Evolutionary conservation across 2,329 filamentous ascomycete species (phyloP).

Genomic region (Teratosphaeriaceae sp.): DNA sequence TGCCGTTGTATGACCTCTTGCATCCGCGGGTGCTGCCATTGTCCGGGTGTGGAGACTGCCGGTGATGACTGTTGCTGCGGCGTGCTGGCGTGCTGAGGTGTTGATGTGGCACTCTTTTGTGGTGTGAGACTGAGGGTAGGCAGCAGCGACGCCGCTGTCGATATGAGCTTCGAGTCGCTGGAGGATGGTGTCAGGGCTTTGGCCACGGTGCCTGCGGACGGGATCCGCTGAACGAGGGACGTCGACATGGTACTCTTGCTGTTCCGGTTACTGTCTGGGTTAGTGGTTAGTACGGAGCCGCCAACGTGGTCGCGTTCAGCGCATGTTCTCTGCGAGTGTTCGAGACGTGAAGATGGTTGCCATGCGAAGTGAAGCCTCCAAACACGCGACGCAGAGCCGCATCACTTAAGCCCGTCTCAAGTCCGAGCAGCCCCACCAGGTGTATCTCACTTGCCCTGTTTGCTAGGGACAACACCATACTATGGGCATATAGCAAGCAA

Average conservation of each 20-base stretch:
- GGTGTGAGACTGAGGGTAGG: slow-evolving; percentile 14
- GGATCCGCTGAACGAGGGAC: slow-evolving; percentile 1
- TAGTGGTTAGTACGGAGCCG: slow-evolving; percentile 4
- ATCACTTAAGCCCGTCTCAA: not conserved
- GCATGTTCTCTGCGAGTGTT: not conserved
- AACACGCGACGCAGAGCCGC: not conserved
- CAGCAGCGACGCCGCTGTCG: slow-evolving; percentile 10
- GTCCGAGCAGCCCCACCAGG: not conserved
- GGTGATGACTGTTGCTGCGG: slow-evolving; percentile 15
- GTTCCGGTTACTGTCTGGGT: slow-evolving; percentile 11
- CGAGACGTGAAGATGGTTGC: not conserved
- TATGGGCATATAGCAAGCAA: too few relatives aligned
- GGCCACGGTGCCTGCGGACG: not conserved
- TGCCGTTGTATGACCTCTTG: slow-evolving; percentile 80
- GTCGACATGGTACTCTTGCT: slow-evolving; percentile 7
- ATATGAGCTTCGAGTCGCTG: not conserved
- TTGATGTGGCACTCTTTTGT: slow-evolving; percentile 3
- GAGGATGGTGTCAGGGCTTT: slow-evolving; percentile 1
- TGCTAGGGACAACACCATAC: too few relatives aligned
- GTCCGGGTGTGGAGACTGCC: slow-evolving; percentile 46
- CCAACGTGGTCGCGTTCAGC: slow-evolving; percentile 4
- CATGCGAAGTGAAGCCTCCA: not conserved
- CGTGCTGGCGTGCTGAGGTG: slow-evolving; percentile 1
- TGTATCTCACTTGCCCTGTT: not conserved
- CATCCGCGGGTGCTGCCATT: slow-evolving; percentile 84